Evolutionary conservation across 2,329 filamentous ascomycete species (phyloP), one percentile per base, ranked within the genome.

Genomic region (Cladosporium sp.): DNA sequence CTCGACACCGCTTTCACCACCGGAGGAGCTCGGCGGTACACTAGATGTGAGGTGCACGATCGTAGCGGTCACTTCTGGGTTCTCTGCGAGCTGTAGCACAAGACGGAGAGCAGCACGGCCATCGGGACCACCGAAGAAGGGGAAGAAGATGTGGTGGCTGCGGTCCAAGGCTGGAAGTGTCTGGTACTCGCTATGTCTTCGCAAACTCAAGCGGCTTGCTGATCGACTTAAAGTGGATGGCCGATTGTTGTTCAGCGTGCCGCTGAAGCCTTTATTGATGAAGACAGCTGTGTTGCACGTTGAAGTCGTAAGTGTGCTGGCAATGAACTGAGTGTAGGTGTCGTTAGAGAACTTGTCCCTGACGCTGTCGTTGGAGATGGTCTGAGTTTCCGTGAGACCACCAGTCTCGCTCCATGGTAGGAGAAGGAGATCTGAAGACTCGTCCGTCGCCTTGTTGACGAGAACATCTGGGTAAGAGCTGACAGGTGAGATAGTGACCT

Each of bases 331-430:
- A 5, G 89, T 85, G 75, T 97, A 94, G 0, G 85, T 76, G 2
- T 84, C 84, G 32, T 84, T 85, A 3, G 81, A 81, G 66, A 92
- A 89, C 43, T 87, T 86, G 68, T 85, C 81, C 66, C 81, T 80
- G n/a, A 81, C 85, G 62, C 88, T 81, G 28, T 82, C 81, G 1
- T 79, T 76, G 5, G 84, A 80, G 5, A 81, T 77, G 39, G 76
- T 72, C 72, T 83, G 76, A 74, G 88, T 85, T 67, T 97, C 93
- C 10, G 84, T 85, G 70, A 94, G 85, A 67, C 86, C 87, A 14
- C 92, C 92, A 0, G 88, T 89, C 71, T 96, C 91, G 71, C 90
- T 94, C 94, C 95, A 98, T 0, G 94, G 94, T 6, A 98, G 85
- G 3, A 98, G 82, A 6, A 96, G 83, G 16, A 91, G 85, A 65